Conservation (phyloP, 2,329 filamentous ascomycete species). For the Ascochyta pisi region DNA sequence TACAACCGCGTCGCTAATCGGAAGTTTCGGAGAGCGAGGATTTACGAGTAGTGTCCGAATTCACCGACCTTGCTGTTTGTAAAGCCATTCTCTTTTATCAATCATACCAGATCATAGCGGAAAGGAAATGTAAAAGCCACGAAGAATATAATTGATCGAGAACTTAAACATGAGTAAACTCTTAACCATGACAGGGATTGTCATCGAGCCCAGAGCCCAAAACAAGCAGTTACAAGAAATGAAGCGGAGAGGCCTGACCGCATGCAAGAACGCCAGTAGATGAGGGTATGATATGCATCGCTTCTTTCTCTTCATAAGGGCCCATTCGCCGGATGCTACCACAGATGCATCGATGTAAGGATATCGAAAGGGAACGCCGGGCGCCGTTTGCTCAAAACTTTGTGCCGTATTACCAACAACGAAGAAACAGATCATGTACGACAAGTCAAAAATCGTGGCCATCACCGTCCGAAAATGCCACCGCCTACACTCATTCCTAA, state of each 20-base stretch:
- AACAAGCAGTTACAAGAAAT: not conserved
- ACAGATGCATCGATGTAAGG: not conserved
- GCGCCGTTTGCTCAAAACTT: not conserved
- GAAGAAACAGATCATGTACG: constrained; percentile 12
- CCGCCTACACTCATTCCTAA: constrained; percentile 38
- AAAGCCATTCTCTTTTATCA: too few species aligned
- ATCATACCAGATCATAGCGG: not conserved
- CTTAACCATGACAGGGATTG: not conserved
- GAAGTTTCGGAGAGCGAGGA: too few species aligned
- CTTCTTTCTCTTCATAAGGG: constrained; percentile 1
- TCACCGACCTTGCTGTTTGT: too few species aligned
- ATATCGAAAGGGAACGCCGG: constrained; percentile 5
- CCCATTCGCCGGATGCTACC: constrained; percentile 5
- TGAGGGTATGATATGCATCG: constrained; percentile 20
- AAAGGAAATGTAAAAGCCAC: not conserved
- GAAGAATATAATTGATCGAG: not conserved
- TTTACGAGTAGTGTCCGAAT: too few species aligned
- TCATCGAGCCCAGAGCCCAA: not conserved
- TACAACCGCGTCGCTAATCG: too few species aligned
- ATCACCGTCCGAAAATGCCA: constrained; percentile 43
- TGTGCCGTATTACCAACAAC: not conserved
- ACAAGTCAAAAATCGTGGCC: not conserved
- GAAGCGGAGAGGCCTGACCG: constrained; percentile 6
- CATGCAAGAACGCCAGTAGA: constrained; percentile 19
- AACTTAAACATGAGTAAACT: not conserved